These are phyloP conservation scores for Hyphopichia khmerensis DNA, from an alignment of 1,139 yeast genomes.

Conservation along the genomic window DNA sequence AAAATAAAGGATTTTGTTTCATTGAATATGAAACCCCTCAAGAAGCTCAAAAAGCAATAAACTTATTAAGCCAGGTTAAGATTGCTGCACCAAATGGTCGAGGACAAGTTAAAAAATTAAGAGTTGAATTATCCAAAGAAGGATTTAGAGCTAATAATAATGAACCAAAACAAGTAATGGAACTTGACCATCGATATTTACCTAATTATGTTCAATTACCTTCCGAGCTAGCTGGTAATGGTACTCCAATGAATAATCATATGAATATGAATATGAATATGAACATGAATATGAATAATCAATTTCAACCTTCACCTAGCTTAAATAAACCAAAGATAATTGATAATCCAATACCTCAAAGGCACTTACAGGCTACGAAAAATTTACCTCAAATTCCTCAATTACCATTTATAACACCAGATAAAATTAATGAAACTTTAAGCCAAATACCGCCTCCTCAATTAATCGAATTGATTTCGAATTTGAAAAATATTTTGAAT, in stretches of 20 bases:
- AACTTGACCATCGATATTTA: slow-evolving; percentile 40
- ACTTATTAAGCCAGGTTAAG: slow-evolving; percentile 41
- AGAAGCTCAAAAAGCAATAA: slow-evolving; percentile 52
- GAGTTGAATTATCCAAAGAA: slow-evolving; percentile 64
- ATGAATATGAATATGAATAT: no score
- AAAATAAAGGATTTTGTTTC: slow-evolving; percentile 64
- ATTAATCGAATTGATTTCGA: slow-evolving; percentile 63
- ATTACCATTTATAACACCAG: slow-evolving; percentile 44
- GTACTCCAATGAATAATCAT: not conserved
- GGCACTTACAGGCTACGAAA: slow-evolving; percentile 49
- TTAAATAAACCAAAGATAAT: slow-evolving; percentile 4
- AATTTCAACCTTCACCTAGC: slow-evolving; percentile 7
- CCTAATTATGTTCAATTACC: slow-evolving; percentile 60
- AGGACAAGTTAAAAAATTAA: slow-evolving; percentile 34
- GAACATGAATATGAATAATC: slow-evolving; percentile 4
- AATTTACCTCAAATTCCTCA: slow-evolving; percentile 48
- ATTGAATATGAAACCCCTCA: slow-evolving; percentile 53
- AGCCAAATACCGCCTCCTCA: slow-evolving; percentile 68
- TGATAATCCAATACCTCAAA: slow-evolving; percentile 34
- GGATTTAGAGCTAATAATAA: slow-evolving; percentile 44
- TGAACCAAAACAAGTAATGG: slow-evolving; percentile 38
- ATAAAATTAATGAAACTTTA: slow-evolving; percentile 54
- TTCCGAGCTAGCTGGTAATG: slow-evolving; percentile 28
- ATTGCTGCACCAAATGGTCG: slow-evolving; percentile 36
- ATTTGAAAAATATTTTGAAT: slow-evolving; percentile 51